These are phyloP conservation scores for Baffinella frigidus DNA, from an alignment of 208 protist genomes.

Conservation along the genomic window DNA sequence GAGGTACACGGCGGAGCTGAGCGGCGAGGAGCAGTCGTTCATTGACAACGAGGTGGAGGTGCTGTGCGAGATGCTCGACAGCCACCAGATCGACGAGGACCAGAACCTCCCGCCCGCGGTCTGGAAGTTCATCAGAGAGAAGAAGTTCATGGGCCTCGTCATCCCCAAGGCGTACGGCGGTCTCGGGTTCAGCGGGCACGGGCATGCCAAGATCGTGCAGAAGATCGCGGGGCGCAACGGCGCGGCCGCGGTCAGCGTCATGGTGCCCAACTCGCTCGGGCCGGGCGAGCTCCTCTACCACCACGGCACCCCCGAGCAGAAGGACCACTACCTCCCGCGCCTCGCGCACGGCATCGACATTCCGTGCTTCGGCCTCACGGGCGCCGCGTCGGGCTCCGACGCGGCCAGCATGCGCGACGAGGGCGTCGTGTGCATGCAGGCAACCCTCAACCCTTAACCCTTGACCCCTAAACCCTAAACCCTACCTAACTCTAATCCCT, in stretches of 20 bases:
- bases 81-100: conserved; percentile 60
- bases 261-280: conserved; percentile 71
- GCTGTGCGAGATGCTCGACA: conserved; percentile 71
- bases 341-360: conserved; percentile 68
- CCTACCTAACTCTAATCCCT: no score
- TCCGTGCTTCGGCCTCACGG: conserved; percentile 72
- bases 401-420: conserved; percentile 63
- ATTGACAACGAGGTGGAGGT: conserved; percentile 64
- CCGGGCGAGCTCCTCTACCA: conserved; percentile 69
- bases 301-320: conserved; percentile 69
- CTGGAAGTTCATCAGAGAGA: conserved; percentile 61
- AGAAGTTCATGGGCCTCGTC: conserved; percentile 67
- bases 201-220: conserved; percentile 28
- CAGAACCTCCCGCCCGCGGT: conserved; percentile 65
- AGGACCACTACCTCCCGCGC: conserved; percentile 68
- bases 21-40: conserved; percentile 64
- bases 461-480: no score
- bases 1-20: conserved; percentile 62
- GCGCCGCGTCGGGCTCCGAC: conserved; percentile 67
- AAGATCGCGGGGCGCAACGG: conserved; percentile 36
- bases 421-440: conserved; percentile 65
- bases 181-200: conserved; percentile 64
- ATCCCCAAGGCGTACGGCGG: conserved; percentile 68
- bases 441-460: no score
- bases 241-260: conserved; percentile 64